Base-by-base conservation (phyloP, 2,329 filamentous ascomycete species). In the Exserohilum rostratum region DNA sequence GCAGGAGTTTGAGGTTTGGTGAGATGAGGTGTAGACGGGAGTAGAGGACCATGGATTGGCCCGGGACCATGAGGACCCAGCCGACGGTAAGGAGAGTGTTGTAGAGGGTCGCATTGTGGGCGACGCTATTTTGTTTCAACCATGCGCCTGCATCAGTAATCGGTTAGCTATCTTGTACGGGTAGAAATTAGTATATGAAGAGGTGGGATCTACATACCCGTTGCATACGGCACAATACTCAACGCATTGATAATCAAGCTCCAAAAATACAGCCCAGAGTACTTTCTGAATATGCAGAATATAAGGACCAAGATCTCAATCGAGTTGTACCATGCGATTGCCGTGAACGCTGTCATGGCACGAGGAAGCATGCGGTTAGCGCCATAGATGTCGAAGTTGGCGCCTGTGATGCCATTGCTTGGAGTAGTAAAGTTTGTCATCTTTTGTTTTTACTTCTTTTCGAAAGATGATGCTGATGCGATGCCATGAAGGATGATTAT, bases 41-140 rank as follows among this genome's bases (percentile, higher is more conserved):
- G 71, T 84, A 87, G 0, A 87, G 73, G 1, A 87, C 84, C 15
- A 86, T 55, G 0, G 80, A 79, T 63, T 86, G 83, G 0, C 84
- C 85, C 0, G 84, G 85, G 0, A 87, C 82, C 82, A 87, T 85
- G 2, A 72, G 61, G 64, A 81, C 80, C 80, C 84, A 82, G 10
- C 82, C 83, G 73, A 78, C 2, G 0, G 45, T 49, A 12, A 81
- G 66, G 3, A 81, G 61, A 4, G 76, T 75, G 3, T 78, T 72
- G 44, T 53, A 47, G 18, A 56, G 9, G 7, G 27, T 12, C 13
- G 40, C 18, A 9, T 51, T 30, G 13, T 51, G 48, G 1, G 73
- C 72, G 9, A 39, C 42, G 6, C 27, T 50, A 13, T 51, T 45
- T 13, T 48, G 35, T 25, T 55, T 47, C 22, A 43, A 50, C 35